Evolutionary conservation across 495 filamentous ascomycete species (phyloP), one percentile per base, ranked within the genome.

Genomic region (Astrothelium macrocarpum): DNA sequence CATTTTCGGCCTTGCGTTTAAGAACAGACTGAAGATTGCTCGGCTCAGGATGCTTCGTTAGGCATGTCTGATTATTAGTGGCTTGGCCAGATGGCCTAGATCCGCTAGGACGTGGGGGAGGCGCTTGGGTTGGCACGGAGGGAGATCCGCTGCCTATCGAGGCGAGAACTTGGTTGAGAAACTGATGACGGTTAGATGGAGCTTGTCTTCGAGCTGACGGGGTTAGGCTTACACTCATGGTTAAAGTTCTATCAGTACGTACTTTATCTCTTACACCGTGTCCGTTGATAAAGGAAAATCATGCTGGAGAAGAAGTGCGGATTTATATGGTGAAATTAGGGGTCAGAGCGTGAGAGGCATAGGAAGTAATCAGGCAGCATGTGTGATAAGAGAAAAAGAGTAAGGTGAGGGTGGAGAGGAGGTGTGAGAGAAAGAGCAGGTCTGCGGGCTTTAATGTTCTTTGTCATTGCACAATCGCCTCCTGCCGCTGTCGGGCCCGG

Each of bases 391-490:
- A 18, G n/a, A n/a, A n/a, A 49, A 49, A 49, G 43, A 18, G 7
- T 10, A 9, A 18, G 43, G 43, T 49, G 11, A 49, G 18, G n/a
- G 3, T 9, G 43, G 43, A 4, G 43, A 49, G 9, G 11, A 3
- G 20, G 14, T 5, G 45, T 18, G 45, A 49, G 45, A 49, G 45
- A 49, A 23, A 23, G 45, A 39, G 34, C 34, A 39, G 34, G 59
- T 25, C 53, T 68, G 62, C 12, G 39, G 18, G 59, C 49, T 65
- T 12, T 26, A 11, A 39, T 61, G 25, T 43, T 31, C 63, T 79
- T 64, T 11, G 62, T 18, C 34, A 45, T 14, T 62, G 32, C 26
- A 9, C 32, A 43, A 56, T 34, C n/a, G 39, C 62, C 18, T 32
- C 31, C n/a, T 14, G 62, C 34, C n/a, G 58, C 45, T 5, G 34